phyloP scores from a whole-genome alignment of 176 grass and related monocot genomes.

The Canna indica region DNA sequence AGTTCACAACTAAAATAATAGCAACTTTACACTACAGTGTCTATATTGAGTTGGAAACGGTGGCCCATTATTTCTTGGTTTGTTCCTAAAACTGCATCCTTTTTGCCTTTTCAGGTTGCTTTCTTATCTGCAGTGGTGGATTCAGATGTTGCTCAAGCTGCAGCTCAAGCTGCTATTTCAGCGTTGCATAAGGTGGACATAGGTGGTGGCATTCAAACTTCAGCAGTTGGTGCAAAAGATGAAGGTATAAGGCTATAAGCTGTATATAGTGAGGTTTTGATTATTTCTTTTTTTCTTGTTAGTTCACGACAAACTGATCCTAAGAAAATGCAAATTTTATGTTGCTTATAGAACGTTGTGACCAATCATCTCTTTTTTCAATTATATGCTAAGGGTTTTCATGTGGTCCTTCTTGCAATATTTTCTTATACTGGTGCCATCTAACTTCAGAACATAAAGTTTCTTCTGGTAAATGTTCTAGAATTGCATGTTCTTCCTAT shows the following conservation, averaged over 20 bases:
- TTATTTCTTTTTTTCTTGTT: neutral
- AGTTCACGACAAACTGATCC: neutral
- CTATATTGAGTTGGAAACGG: neutral
- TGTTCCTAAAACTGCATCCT: neutral
- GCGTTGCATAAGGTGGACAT: constrained; percentile 45
- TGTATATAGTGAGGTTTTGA: neutral
- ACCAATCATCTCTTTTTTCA: no score
- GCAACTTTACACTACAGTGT: no score
- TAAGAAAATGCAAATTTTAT: neutral
- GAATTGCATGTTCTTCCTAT: neutral
- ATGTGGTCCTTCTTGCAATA: neutral
- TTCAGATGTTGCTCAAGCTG: constrained; percentile 48
- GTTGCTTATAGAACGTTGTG: no score
- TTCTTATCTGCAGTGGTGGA: constrained; percentile 87
- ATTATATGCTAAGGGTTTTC: neutral
- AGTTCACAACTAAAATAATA: no score
- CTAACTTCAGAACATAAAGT: neutral
- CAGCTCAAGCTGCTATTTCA: constrained; percentile 69
- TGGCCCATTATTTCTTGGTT: neutral
- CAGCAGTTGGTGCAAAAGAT: constrained; percentile 26
- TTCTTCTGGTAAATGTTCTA: neutral
- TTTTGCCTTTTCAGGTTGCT: constrained; percentile 54
- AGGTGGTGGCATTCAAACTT: constrained; percentile 13
- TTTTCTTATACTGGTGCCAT: neutral
- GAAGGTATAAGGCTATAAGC: constrained; percentile 55